phyloP scores from a whole-genome alignment of 352 stramenopile genomes.

The Globisporangium perplexum region DNA sequence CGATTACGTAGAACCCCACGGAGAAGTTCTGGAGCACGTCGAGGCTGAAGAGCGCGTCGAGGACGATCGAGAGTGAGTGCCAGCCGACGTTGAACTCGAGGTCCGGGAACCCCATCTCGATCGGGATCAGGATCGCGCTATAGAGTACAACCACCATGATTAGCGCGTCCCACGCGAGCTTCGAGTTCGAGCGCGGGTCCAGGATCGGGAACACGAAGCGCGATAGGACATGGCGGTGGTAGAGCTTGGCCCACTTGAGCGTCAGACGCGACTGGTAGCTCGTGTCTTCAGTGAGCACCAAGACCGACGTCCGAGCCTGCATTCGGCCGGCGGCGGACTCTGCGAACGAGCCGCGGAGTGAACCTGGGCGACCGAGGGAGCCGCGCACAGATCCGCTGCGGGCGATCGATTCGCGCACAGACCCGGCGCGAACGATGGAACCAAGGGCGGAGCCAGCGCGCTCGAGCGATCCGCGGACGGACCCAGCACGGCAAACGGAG shows the following conservation, averaged over 20 bases:
- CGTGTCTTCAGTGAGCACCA: constrained; percentile 20
- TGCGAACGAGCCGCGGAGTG: background rate
- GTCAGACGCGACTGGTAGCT: constrained; percentile 20
- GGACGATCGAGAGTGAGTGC: constrained; percentile 20
- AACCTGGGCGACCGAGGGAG: background rate
- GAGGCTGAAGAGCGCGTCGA: constrained; percentile 54
- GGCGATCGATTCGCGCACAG: background rate
- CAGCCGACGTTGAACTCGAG: constrained; percentile 28
- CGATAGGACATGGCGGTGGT: constrained; percentile 27
- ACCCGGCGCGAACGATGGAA: no score
- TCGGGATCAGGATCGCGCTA: constrained; percentile 58
- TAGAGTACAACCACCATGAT: constrained; percentile 75
- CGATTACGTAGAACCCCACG: constrained; percentile 52
- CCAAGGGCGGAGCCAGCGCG: no score
- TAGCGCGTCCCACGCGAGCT: constrained; percentile 59
- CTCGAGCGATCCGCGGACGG: background rate
- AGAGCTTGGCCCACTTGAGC: constrained; percentile 31
- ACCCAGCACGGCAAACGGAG: background rate
- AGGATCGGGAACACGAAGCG: constrained; percentile 35
- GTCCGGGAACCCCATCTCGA: constrained; percentile 70
- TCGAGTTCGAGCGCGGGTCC: constrained; percentile 47
- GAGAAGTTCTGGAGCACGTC: constrained; percentile 73
- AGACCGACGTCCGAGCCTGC: constrained; percentile 20
- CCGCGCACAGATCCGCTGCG: constrained; percentile 4
- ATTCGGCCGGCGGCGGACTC: constrained; percentile 9